phyloP scores from a whole-genome alignment of 768 basidiomycete genomes.

The Boletus rubroflammeus region DNA sequence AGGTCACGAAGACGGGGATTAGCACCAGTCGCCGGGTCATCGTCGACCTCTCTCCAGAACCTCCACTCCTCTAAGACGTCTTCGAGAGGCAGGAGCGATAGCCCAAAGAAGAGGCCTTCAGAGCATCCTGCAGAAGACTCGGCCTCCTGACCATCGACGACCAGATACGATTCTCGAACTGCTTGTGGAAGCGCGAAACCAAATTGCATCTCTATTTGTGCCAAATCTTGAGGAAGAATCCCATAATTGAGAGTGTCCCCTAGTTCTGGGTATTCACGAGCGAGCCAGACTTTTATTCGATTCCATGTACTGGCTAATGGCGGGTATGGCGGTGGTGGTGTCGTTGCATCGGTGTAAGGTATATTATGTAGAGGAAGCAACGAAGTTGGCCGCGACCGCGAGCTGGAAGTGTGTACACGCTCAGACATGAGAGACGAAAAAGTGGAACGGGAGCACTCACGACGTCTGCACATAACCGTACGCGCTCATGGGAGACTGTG shows the following conservation, averaged over 20 bases:
- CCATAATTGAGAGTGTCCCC: constrained; percentile 95
- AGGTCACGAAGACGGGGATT: constrained; percentile 65
- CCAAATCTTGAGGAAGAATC: constrained; percentile 74
- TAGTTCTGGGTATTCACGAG: constrained; percentile 86
- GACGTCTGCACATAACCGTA: constrained; percentile 62
- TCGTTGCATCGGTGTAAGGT: constrained; percentile 38
- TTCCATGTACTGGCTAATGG: constrained; percentile 81
- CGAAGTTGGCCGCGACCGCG: constrained; percentile 47
- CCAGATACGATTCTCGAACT: constrained; percentile 87
- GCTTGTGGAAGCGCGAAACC: constrained; percentile 80
- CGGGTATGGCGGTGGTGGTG: constrained; percentile 54
- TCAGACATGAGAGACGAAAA: constrained; percentile 6
- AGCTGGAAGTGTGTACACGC: constrained; percentile 23
- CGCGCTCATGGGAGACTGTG: constrained; percentile 47
- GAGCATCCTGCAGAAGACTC: constrained; percentile 84
- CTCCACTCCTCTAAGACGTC: constrained; percentile 93
- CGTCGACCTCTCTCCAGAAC: constrained; percentile 94
- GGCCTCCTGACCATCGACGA: constrained; percentile 91
- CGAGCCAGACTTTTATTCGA: constrained; percentile 79
- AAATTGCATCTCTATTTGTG: constrained; percentile 79
- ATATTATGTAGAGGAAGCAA: constrained; percentile 69
- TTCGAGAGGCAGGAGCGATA: constrained; percentile 88
- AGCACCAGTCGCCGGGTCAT: constrained; percentile 80
- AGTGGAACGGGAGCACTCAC: constrained; percentile 34
- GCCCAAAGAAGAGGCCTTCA: constrained; percentile 93